phyloP scores from a whole-genome alignment of 139 green algal species.

The Chlamydomonas asymmetrica region DNA sequence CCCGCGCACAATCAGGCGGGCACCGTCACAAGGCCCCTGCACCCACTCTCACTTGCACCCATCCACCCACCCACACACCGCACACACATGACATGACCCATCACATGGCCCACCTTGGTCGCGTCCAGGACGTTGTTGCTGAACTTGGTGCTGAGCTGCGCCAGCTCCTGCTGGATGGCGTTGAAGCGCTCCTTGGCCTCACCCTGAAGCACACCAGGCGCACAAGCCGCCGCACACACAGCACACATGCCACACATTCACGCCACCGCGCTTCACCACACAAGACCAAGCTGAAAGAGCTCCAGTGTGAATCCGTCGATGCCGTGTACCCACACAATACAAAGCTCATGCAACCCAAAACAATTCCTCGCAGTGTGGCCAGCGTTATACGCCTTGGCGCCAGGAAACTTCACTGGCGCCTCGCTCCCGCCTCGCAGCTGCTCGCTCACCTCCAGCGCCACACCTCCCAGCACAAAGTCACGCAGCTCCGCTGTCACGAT shows the following conservation, averaged over 20 bases:
- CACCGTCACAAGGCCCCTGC: too few species aligned
- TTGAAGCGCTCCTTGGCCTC: conserved; percentile 90
- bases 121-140: conserved; percentile 91
- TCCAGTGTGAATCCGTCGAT: too few species aligned
- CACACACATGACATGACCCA: not conserved
- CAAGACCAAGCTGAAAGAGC: too few species aligned
- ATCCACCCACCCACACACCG: not conserved
- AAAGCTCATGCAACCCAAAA: too few species aligned
- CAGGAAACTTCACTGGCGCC: too few species aligned
- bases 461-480: conserved; percentile 89
- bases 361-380: too few species aligned
- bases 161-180: conserved; percentile 93
- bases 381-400: too few species aligned
- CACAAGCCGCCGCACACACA: not conserved
- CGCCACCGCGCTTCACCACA: too few species aligned
- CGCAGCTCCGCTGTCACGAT: conserved; percentile 84
- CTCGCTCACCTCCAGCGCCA: conserved; percentile 72
- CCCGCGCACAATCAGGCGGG: too few species aligned
- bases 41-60: too few species aligned
- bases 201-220: conserved; percentile 44
- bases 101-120: conserved; percentile 61
- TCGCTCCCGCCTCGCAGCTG: too few species aligned
- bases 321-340: too few species aligned
- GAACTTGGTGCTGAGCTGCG: conserved; percentile 87
- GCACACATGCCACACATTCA: not conserved